A percentile compares a stretch with the other conserved stretches of the same genome.
Evolutionary conservation across 2,329 filamentous ascomycete genomes (phyloP).

Genomic region (Neofusicoccum umdonicola): DNA sequence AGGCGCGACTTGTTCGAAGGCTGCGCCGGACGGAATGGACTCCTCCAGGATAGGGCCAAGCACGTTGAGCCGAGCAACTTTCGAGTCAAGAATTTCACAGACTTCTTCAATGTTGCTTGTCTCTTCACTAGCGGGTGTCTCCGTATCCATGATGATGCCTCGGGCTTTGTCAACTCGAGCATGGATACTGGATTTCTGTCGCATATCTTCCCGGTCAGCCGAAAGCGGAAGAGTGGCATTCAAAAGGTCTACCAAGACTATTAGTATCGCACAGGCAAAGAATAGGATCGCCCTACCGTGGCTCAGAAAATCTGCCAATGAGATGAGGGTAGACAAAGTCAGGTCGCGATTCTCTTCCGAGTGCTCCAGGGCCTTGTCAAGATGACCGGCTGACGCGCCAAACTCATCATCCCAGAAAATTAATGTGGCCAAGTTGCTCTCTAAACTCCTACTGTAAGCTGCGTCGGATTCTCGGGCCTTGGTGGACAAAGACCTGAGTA

Average conservation of each 20-base stretch:
- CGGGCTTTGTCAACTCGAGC: background rate
- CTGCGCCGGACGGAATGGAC: background rate
- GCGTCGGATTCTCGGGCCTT: background rate
- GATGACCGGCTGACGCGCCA: conserved; percentile 8
- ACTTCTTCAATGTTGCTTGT: background rate
- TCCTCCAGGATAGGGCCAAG: conserved; percentile 17
- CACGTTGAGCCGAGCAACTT: conserved; percentile 9
- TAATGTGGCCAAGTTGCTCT: conserved; percentile 5
- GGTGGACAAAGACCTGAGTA: background rate
- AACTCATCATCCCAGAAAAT: conserved; percentile 16
- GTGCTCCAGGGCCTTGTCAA: conserved; percentile 11
- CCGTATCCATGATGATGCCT: background rate
- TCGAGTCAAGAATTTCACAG: conserved; percentile 1
- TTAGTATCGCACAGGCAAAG: background rate
- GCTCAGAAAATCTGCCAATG: conserved; percentile 12
- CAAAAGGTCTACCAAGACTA: background rate
- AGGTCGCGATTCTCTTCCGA: conserved; percentile 15
- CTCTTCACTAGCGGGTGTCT: background rate
- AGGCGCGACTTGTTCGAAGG: conserved; percentile 2
- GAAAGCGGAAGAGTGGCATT: background rate
- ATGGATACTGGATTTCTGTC: background rate
- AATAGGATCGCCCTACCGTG: background rate
- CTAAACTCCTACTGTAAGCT: background rate
- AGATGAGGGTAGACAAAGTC: conserved; percentile 9
- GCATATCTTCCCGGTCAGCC: background rate